A percentile compares a stretch with the other conserved stretches of the same genome.
phyloP scores from a whole-genome alignment of 176 grass and related monocot species.

The Ensete glaucum region DNA sequence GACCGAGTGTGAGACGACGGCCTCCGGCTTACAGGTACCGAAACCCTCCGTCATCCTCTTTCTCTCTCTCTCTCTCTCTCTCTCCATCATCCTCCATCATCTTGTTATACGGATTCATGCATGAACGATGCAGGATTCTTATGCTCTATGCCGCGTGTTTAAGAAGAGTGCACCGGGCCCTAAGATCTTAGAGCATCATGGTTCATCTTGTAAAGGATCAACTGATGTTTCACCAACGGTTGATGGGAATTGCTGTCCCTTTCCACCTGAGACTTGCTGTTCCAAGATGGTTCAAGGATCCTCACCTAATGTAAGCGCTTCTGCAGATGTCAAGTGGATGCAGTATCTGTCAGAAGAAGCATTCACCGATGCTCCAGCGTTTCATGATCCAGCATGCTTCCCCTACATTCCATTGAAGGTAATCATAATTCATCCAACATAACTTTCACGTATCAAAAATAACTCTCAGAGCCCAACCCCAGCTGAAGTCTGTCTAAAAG shows the following conservation, averaged over 20 bases:
- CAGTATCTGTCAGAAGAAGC: constrained; percentile 1
- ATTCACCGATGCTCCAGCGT: neutral
- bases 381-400: neutral
- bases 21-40: neutral
- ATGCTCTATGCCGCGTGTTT: neutral
- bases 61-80: no score
- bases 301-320: neutral
- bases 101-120: neutral
- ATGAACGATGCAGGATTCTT: neutral
- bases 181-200: neutral
- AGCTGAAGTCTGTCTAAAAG: no score
- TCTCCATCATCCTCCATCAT: no score
- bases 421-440: neutral
- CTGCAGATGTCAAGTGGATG: constrained; percentile 5
- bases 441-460: no score
- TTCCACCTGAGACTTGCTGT: no score
- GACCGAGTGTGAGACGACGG: neutral
- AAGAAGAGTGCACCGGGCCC: neutral
- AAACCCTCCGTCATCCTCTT: neutral
- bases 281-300: neutral
- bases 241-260: no score
- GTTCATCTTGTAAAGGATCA: neutral
- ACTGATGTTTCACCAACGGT: no score
- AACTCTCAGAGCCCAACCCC: no score
- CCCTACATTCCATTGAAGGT: constrained; percentile 1